phyloP scores from a whole-genome alignment of 1,139 yeast genomes.

The Protomyces macrosporus region DNA sequence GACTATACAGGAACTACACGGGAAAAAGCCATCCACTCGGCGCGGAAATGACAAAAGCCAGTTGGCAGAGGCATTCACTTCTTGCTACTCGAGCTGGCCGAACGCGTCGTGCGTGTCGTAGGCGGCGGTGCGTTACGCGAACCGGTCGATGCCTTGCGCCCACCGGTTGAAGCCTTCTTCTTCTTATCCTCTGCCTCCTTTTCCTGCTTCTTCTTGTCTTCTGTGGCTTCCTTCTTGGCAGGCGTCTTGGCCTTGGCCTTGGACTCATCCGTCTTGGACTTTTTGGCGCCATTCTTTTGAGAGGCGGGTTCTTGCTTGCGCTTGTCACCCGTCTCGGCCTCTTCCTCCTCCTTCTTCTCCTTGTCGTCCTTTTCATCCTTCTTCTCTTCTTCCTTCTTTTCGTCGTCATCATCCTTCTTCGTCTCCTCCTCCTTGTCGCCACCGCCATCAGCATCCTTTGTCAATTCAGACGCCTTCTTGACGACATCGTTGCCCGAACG shows the following conservation, averaged over 20 bases:
- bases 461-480: slow-evolving; percentile 21
- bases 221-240: slow-evolving; percentile 5
- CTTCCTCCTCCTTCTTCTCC: background rate
- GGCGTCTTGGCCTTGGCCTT: background rate
- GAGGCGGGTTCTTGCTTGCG: background rate
- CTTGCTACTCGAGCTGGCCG: slow-evolving; percentile 8
- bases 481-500: slow-evolving; percentile 24
- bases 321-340: background rate
- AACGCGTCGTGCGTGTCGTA: slow-evolving; percentile 20
- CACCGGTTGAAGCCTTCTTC: background rate
- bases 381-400: background rate
- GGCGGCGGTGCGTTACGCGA: slow-evolving; percentile 2
- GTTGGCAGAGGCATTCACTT: background rate
- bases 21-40: too few species aligned
- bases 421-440: background rate
- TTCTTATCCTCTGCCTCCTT: slow-evolving; percentile 5
- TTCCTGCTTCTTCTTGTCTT: background rate
- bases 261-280: background rate
- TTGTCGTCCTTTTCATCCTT: slow-evolving; percentile 1
- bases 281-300: background rate
- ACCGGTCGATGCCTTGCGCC: background rate
- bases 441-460: slow-evolving; percentile 23
- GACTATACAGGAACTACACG: too few species aligned
- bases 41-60: too few species aligned
- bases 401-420: background rate